Percentiles rank a stretch among this genome's conserved stretches.
phyloP scores from a whole-genome alignment of 2,329 filamentous ascomycete genomes.

The Fonsecaea erecta region DNA sequence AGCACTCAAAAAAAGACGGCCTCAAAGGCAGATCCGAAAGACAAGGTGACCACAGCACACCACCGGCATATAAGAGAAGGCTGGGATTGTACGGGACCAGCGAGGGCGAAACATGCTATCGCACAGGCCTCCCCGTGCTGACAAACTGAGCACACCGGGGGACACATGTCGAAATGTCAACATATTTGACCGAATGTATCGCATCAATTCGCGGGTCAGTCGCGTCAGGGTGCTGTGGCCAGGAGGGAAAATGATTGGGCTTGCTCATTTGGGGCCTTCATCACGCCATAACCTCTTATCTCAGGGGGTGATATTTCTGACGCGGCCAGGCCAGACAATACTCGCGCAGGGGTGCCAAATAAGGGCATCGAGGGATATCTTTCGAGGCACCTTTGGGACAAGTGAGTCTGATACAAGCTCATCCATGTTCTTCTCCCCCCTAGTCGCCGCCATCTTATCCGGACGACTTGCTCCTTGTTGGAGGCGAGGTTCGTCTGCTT shows the following conservation, averaged over 20 bases:
- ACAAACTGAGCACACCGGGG: slow-evolving; percentile 16
- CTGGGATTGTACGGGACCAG: slow-evolving; percentile 1
- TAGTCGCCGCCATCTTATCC: neutral
- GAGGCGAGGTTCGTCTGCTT: neutral
- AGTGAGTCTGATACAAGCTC: neutral
- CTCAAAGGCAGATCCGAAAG: neutral
- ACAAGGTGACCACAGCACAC: neutral
- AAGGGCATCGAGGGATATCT: neutral
- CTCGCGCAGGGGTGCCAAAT: neutral
- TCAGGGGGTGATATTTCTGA: neutral
- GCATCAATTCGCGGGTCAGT: slow-evolving; percentile 14
- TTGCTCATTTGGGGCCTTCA: slow-evolving; percentile 26
- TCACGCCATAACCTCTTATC: slow-evolving; percentile 25
- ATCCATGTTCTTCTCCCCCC: neutral
- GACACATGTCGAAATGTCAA: slow-evolving; percentile 7
- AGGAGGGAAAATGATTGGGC: slow-evolving; percentile 3
- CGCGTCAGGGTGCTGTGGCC: slow-evolving; percentile 7
- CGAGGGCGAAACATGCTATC: neutral
- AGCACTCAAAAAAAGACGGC: neutral
- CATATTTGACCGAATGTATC: slow-evolving; percentile 9
- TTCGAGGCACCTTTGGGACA: neutral
- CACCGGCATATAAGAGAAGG: slow-evolving; percentile 2
- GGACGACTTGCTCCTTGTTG: neutral
- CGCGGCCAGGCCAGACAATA: neutral
- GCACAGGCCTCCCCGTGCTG: slow-evolving; percentile 20